Evolutionary conservation across 2,329 filamentous ascomycete species (phyloP).

Genomic region (Trichophaea hybrida): DNA sequence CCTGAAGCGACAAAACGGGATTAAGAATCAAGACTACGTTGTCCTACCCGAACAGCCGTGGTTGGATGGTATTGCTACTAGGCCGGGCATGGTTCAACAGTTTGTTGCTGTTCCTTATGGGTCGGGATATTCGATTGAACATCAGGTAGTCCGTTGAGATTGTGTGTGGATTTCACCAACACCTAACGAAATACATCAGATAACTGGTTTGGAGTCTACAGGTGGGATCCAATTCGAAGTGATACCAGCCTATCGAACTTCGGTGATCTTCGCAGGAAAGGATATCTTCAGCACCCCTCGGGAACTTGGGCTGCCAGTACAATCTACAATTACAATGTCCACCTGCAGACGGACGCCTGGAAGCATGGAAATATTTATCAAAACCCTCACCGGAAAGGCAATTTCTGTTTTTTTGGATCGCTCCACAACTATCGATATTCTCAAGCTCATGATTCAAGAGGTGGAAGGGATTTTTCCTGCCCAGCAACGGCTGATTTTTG

Average conservation of each 20-base stretch:
- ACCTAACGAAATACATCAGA: background rate
- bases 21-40: slow-evolving; percentile 34
- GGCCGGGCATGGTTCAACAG: slow-evolving; percentile 33
- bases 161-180: background rate
- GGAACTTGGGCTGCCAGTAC: no score
- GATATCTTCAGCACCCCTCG: no score
- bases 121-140: slow-evolving; percentile 35
- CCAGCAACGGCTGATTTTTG: slow-evolving; percentile 51
- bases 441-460: slow-evolving; percentile 39
- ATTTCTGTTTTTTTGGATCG: no score
- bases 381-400: slow-evolving; percentile 15
- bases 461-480: slow-evolving; percentile 80
- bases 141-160: slow-evolving; percentile 30
- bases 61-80: slow-evolving; percentile 34
- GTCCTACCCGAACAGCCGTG: slow-evolving; percentile 32
- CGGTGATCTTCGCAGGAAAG: no score
- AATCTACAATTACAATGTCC: no score
- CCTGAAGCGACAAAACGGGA: background rate
- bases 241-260: background rate
- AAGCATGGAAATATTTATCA: background rate
- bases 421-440: slow-evolving; percentile 35
- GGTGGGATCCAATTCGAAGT: background rate
- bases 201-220: background rate
- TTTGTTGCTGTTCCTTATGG: slow-evolving; percentile 38
- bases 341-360: background rate